phyloP scores from a whole-genome alignment of 2,329 filamentous ascomycete genomes.

The Triangularia setosa region DNA sequence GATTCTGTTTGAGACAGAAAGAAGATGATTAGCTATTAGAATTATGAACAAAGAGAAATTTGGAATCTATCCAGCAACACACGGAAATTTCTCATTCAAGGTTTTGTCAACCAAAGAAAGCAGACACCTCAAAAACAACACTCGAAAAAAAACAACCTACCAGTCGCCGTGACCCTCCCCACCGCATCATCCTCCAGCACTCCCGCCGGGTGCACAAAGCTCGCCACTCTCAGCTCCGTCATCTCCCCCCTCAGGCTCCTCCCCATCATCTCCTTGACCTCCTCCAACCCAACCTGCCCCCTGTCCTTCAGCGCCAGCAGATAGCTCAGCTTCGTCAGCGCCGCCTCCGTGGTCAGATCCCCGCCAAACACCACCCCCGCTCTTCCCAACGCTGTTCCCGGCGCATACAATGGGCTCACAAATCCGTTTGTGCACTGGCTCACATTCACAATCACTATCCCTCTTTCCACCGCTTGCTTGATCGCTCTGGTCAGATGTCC shows the following conservation, averaged over 20 bases:
- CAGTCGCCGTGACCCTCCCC: constrained; percentile 39
- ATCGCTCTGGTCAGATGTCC: constrained; percentile 76
- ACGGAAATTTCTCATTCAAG: too few species aligned
- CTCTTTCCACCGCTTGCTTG: constrained; percentile 70
- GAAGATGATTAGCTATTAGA: background rate
- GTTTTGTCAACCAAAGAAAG: constrained; percentile 5
- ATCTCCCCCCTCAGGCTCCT: constrained; percentile 77
- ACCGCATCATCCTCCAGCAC: constrained; percentile 40
- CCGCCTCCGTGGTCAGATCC: constrained; percentile 85
- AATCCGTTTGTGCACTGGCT: constrained; percentile 81
- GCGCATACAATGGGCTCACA: constrained; percentile 73
- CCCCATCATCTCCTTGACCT: constrained; percentile 69
- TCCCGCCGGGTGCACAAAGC: constrained; percentile 70
- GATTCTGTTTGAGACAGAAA: constrained; percentile 42
- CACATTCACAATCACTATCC: constrained; percentile 84
- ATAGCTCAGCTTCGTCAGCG: constrained; percentile 86
- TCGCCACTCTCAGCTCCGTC: constrained; percentile 68
- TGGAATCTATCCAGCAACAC: constrained; percentile 1
- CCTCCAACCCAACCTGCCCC: constrained; percentile 53
- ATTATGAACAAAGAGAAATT: background rate
- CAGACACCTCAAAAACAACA: background rate
- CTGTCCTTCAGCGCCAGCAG: constrained; percentile 56
- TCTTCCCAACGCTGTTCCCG: constrained; percentile 71
- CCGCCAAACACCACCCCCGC: constrained; percentile 86
- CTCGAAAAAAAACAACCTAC: constrained; percentile 11